A percentile compares a stretch with the other conserved stretches of the same genome.
Evolutionary conservation across 805 yeast species (phyloP).

Genomic region (Candida maltosa): DNA sequence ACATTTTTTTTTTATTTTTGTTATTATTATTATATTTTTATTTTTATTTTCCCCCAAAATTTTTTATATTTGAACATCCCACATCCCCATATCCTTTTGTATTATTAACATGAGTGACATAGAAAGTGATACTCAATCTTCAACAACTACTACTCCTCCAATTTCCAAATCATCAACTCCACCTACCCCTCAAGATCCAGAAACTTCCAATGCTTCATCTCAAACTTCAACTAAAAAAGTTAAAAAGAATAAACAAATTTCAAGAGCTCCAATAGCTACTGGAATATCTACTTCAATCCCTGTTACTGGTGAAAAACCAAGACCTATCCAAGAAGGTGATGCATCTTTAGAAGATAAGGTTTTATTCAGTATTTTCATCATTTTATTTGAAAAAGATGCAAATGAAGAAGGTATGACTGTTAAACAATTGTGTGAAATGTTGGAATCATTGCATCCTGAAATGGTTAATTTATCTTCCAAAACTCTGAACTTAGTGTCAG

Average conservation of each 20-base stretch:
- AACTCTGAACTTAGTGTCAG: constrained; percentile 76
- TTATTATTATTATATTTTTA: too few relatives aligned
- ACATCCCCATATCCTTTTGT: too few relatives aligned
- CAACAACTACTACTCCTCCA: too few relatives aligned
- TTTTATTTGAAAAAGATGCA: constrained; percentile 65
- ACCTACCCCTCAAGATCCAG: too few relatives aligned
- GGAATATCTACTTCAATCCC: constrained; percentile 79
- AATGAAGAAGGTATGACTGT: constrained; percentile 84
- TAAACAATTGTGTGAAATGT: constrained; percentile 76
- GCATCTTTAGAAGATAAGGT: constrained; percentile 72
- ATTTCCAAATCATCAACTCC: too few relatives aligned
- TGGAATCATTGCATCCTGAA: constrained; percentile 73
- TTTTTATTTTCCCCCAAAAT: too few relatives aligned
- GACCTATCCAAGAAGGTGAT: constrained; percentile 61
- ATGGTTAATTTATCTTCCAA: constrained; percentile 80
- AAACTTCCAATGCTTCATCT: constrained; percentile 7
- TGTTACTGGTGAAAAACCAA: constrained; percentile 68
- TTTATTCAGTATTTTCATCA: constrained; percentile 68
- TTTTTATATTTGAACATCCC: too few relatives aligned
- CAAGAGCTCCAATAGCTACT: constrained; percentile 57
- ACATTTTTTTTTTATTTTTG: too few relatives aligned
- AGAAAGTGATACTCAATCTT: too few relatives aligned
- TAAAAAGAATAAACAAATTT: constrained; percentile 34
- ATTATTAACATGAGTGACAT: too few relatives aligned
- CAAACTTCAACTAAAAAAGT: constrained; percentile 10